Percentiles rank a stretch among this genome's conserved stretches.
phyloP scores from a whole-genome alignment of 148 eudicot genomes.

The Fagopyrum esculentum region DNA sequence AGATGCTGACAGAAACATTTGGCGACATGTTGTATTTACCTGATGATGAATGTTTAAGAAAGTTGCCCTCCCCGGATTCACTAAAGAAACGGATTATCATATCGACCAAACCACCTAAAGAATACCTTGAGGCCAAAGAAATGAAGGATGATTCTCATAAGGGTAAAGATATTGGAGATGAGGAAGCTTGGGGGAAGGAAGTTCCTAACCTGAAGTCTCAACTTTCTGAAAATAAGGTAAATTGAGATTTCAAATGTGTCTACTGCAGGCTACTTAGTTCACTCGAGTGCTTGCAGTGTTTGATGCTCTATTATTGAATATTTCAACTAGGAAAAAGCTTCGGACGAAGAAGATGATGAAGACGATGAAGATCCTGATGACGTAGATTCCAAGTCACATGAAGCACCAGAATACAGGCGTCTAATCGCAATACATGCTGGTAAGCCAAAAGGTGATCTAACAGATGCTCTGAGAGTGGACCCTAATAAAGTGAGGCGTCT shows the following conservation, averaged over 20 bases:
- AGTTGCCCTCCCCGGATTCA: constrained; percentile 75
- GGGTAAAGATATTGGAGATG: constrained; percentile 35
- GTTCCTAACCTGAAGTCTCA: constrained; percentile 27
- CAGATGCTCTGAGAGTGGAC: constrained; percentile 47
- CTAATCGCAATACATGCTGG: constrained; percentile 77
- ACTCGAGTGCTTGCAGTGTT: not conserved
- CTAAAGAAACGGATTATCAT: constrained; percentile 59
- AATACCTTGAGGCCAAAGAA: constrained; percentile 47
- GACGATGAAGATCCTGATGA: constrained; percentile 44
- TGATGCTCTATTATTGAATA: not conserved
- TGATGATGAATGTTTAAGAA: constrained; percentile 49
- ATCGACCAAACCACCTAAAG: constrained; percentile 92
- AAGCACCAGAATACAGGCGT: constrained; percentile 53
- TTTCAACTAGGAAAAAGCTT: constrained; percentile 26
- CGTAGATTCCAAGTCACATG: constrained; percentile 28
- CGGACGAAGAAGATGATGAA: constrained; percentile 39
- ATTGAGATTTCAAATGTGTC: not conserved
- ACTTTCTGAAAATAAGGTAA: constrained; percentile 34
- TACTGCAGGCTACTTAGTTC: not conserved
- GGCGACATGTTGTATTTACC: constrained; percentile 70
- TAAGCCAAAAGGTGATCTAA: constrained; percentile 64
- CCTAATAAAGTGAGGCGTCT: constrained; percentile 66
- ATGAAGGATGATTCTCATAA: constrained; percentile 29
- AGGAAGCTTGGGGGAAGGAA: constrained; percentile 79
- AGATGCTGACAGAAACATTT: constrained; percentile 86